phyloP scores from a whole-genome alignment of 2,329 filamentous ascomycete genomes.

The Alternaria sp. region DNA sequence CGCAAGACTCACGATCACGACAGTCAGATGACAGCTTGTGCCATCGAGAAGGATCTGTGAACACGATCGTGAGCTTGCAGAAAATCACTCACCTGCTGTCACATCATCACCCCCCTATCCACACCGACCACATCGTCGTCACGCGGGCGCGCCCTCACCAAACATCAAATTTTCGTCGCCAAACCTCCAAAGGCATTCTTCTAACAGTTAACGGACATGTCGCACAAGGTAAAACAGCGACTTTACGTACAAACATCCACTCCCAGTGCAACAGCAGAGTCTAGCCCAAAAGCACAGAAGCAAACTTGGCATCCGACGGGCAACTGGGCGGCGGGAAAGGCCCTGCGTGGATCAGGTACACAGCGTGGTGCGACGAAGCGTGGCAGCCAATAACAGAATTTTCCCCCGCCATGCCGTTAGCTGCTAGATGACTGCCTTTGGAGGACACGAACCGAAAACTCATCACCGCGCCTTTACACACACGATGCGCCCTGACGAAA shows the following conservation, averaged over 20 bases:
- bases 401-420: constrained; percentile 28
- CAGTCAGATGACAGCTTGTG: background rate
- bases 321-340: constrained; percentile 20
- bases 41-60: background rate
- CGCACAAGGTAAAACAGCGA: constrained; percentile 2
- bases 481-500: constrained; percentile 12
- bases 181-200: constrained; percentile 31
- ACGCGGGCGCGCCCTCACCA: constrained; percentile 16
- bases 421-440: constrained; percentile 17
- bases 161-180: constrained; percentile 18
- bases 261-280: constrained; percentile 20
- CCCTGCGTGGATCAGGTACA: constrained; percentile 5
- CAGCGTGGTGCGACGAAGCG: constrained; percentile 12
- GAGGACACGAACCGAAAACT: constrained; percentile 15
- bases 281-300: constrained; percentile 16
- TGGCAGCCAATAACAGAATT: constrained; percentile 29
- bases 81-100: constrained; percentile 4
- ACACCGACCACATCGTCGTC: constrained; percentile 11
- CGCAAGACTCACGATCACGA: background rate
- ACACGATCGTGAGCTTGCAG: background rate
- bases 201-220: constrained; percentile 30
- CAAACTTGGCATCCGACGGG: constrained; percentile 21
- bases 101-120: constrained; percentile 7
- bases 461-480: constrained; percentile 7
- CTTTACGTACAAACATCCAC: constrained; percentile 38